These are phyloP conservation scores for Gossypium aridum DNA, from an alignment of 441 rosid genomes.

Conservation along the genomic window DNA sequence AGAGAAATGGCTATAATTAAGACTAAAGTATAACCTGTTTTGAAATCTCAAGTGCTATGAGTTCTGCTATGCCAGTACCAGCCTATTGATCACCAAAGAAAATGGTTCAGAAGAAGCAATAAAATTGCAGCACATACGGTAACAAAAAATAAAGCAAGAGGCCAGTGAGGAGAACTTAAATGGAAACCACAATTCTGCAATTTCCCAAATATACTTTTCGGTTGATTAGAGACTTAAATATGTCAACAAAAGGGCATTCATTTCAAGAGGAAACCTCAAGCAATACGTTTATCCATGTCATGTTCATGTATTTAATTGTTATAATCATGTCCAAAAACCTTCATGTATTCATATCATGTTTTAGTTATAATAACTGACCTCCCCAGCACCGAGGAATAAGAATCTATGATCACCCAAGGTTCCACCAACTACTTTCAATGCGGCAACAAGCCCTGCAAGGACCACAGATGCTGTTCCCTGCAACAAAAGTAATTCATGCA, in stretches of 20 bases:
- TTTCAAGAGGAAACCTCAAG: neutral
- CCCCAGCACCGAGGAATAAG: constrained; percentile 87
- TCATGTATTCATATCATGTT: too few relatives aligned
- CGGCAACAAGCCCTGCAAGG: constrained; percentile 64
- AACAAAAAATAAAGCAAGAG: neutral
- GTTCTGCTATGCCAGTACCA: constrained; percentile 85
- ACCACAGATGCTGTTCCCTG: constrained; percentile 89
- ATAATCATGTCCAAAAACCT: too few relatives aligned
- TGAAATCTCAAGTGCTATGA: constrained; percentile 77
- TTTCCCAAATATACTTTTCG: too few relatives aligned
- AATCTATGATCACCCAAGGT: constrained; percentile 60
- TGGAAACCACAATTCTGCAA: too few relatives aligned
- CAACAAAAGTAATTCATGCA: neutral
- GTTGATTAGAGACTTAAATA: too few relatives aligned
- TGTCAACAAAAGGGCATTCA: neutral
- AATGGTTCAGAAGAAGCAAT: neutral
- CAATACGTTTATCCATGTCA: neutral
- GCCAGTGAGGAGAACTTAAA: neutral
- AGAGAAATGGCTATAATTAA: neutral
- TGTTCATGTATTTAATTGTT: too few relatives aligned
- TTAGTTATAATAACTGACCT: constrained; percentile 33
- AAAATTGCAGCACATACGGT: neutral
- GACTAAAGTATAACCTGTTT: constrained; percentile 43
- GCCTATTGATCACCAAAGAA: constrained; percentile 42
- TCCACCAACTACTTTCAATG: constrained; percentile 57